A percentile compares a stretch with the other conserved stretches of the same genome.
Conservation (phyloP, 2,329 filamentous ascomycete genomes). For the Pseudogymnoascus sp. region DNA sequence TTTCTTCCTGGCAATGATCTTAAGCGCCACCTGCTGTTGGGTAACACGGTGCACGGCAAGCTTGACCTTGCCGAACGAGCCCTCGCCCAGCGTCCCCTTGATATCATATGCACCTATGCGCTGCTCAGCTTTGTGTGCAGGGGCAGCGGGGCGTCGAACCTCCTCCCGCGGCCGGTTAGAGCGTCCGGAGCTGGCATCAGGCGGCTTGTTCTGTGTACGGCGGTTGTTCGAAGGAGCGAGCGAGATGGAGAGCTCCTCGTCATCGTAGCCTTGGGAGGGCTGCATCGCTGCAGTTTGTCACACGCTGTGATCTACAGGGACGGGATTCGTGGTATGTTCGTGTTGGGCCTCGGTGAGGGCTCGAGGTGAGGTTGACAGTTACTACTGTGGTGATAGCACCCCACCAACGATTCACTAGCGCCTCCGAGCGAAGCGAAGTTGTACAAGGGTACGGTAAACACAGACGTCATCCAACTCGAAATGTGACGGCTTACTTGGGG, state of each 20-base stretch:
- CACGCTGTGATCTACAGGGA: background rate
- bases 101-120: slow-evolving; percentile 89
- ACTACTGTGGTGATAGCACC: slow-evolving; percentile 2
- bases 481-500: background rate
- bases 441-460: slow-evolving; percentile 1
- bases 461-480: background rate
- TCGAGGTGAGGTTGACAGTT: slow-evolving; percentile 2
- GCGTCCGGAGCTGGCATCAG: slow-evolving; percentile 23
- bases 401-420: slow-evolving; percentile 6
- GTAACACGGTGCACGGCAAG: slow-evolving; percentile 87
- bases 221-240: slow-evolving; percentile 58
- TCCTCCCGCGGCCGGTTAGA: slow-evolving; percentile 16
- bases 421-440: slow-evolving; percentile 6
- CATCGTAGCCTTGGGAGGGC: slow-evolving; percentile 49
- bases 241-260: slow-evolving; percentile 76
- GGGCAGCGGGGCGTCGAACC: slow-evolving; percentile 17
- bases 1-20: slow-evolving; percentile 95
- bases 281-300: slow-evolving; percentile 7
- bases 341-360: slow-evolving; percentile 7
- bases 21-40: slow-evolving; percentile 90
- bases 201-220: slow-evolving; percentile 34
- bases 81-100: slow-evolving; percentile 84
- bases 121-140: slow-evolving; percentile 57
- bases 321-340: background rate
- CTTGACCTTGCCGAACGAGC: slow-evolving; percentile 98